Evolutionary conservation across 768 basidiomycete species (phyloP).

Genomic region (Trametes cingulata): DNA sequence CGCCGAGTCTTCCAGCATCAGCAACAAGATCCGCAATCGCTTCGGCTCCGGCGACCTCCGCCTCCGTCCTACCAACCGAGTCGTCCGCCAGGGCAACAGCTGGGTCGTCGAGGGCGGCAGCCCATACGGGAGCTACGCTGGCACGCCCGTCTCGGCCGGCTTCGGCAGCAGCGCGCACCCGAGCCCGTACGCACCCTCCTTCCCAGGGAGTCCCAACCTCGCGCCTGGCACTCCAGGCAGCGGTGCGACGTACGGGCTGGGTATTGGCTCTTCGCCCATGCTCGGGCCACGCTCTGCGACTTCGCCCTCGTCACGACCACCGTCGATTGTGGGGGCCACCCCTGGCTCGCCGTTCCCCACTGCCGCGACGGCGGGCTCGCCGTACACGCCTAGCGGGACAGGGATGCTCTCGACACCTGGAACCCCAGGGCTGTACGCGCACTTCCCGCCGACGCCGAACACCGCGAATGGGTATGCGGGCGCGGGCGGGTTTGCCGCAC

Average conservation of each 20-base stretch:
- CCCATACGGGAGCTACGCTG: slow-evolving; percentile 38
- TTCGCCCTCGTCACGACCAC: slow-evolving; percentile 11
- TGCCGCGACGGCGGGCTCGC: slow-evolving; percentile 31
- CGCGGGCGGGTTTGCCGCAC: slow-evolving; percentile 20
- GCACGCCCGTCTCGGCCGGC: slow-evolving; percentile 36
- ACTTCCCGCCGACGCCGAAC: slow-evolving; percentile 40
- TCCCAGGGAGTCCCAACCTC: slow-evolving; percentile 11
- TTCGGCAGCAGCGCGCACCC: slow-evolving; percentile 29
- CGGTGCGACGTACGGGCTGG: slow-evolving; percentile 12
- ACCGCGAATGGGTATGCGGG: slow-evolving; percentile 25
- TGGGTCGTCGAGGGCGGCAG: slow-evolving; percentile 60
- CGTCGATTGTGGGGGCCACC: slow-evolving; percentile 4
- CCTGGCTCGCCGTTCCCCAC: slow-evolving; percentile 24
- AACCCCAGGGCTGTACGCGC: slow-evolving; percentile 26
- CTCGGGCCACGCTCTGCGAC: slow-evolving; percentile 11
- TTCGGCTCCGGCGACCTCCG: slow-evolving; percentile 71
- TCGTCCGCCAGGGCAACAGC: slow-evolving; percentile 57
- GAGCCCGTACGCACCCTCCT: slow-evolving; percentile 8
- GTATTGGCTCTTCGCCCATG: slow-evolving; percentile 13
- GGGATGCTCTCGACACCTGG: slow-evolving; percentile 21
- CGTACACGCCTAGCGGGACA: slow-evolving; percentile 11
- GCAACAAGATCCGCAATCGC: slow-evolving; percentile 56
- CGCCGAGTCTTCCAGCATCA: slow-evolving; percentile 62
- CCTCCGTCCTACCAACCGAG: slow-evolving; percentile 47
- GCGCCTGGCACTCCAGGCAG: slow-evolving; percentile 8